Evolutionary conservation across 163 green algal species (phyloP).

Genomic region (Chlamydomonas reinhardtii): DNA sequence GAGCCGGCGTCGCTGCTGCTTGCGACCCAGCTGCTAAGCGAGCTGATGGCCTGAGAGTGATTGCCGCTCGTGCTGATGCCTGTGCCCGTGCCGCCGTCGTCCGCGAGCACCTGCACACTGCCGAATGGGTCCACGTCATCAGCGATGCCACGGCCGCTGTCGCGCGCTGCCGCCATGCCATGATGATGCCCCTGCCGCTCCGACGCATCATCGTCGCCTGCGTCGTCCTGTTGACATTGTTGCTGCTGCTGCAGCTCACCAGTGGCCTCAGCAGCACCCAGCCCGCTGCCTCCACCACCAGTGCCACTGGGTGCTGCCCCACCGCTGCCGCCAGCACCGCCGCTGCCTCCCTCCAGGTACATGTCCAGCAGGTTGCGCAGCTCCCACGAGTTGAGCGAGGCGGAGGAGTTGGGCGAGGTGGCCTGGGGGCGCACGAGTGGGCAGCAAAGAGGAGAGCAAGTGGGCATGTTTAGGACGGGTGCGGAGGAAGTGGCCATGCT

Average conservation of each 20-base stretch:
- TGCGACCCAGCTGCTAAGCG: background rate
- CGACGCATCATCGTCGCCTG: too few relatives aligned
- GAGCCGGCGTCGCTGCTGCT: background rate
- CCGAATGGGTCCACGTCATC: too few relatives aligned
- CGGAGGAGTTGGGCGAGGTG: constrained; percentile 23
- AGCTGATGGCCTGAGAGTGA: background rate
- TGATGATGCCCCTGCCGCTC: too few relatives aligned
- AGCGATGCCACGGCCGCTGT: background rate
- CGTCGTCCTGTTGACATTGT: background rate
- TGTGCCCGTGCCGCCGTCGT: too few relatives aligned
- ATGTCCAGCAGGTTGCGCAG: constrained; percentile 34
- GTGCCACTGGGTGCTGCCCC: background rate
- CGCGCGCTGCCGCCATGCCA: too few relatives aligned
- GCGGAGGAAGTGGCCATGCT: too few relatives aligned
- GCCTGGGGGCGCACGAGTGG: background rate
- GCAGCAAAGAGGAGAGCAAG: background rate
- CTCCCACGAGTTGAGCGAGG: constrained; percentile 6
- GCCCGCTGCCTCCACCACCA: background rate
- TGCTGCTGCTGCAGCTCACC: background rate
- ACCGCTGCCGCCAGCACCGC: background rate
- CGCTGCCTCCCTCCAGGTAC: background rate
- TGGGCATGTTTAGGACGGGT: too few relatives aligned
- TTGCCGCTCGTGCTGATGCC: background rate
- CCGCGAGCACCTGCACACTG: too few relatives aligned
- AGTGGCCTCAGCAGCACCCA: background rate